phyloP scores from a whole-genome alignment of 1,284 basidiomycete species.

The Trichosporon sp. region DNA sequence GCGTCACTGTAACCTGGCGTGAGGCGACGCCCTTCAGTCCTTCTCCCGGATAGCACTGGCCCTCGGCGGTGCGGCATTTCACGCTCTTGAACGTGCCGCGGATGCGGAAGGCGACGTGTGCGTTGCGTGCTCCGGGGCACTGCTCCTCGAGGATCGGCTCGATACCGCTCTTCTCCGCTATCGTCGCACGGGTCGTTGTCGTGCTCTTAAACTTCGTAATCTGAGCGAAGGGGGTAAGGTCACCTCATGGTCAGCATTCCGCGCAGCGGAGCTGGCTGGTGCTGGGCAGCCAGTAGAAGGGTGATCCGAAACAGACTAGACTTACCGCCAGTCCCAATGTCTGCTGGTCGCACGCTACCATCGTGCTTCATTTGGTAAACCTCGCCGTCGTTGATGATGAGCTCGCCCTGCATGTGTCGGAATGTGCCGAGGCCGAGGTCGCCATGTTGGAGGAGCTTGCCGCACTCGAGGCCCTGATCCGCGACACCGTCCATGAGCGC shows the following conservation, averaged over 20 bases:
- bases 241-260: neutral
- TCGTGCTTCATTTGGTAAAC: slow-evolving; percentile 19
- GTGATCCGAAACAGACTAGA: neutral
- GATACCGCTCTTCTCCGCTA: slow-evolving; percentile 11
- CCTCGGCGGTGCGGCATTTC: slow-evolving; percentile 16
- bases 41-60: slow-evolving; percentile 16
- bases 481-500: slow-evolving; percentile 18
- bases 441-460: slow-evolving; percentile 11
- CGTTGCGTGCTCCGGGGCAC: slow-evolving; percentile 10
- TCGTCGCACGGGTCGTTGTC: neutral
- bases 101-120: slow-evolving; percentile 18
- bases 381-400: slow-evolving; percentile 16
- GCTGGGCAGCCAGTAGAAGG: neutral
- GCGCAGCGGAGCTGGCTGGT: neutral
- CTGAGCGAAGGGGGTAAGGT: slow-evolving; percentile 17
- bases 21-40: slow-evolving; percentile 9
- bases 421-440: slow-evolving; percentile 20
- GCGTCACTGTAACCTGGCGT: slow-evolving; percentile 10
- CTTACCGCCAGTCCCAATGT: neutral
- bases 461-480: slow-evolving; percentile 7
- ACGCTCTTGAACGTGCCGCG: slow-evolving; percentile 16
- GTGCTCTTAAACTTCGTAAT: slow-evolving; percentile 10
- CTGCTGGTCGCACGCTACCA: slow-evolving; percentile 10
- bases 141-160: slow-evolving; percentile 7
- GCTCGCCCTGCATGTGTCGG: slow-evolving; percentile 14